Evolutionary conservation across 495 filamentous ascomycete genomes (phyloP).

Genomic region (Platismatia glauca): DNA sequence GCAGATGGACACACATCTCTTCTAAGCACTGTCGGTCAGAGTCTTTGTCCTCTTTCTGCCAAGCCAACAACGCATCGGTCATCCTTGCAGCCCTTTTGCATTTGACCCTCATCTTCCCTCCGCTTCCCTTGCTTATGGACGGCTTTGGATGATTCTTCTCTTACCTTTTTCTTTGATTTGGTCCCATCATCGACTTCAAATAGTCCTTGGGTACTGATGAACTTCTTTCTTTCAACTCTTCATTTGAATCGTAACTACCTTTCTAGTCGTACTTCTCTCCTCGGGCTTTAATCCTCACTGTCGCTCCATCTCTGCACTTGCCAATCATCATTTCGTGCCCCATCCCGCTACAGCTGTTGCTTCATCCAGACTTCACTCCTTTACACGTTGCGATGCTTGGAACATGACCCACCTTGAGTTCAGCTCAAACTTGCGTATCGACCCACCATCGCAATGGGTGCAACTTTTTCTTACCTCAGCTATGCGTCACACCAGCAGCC

Average conservation of each 20-base stretch:
- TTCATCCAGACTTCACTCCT: background rate
- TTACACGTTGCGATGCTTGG: too few relatives aligned
- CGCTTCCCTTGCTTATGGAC: background rate
- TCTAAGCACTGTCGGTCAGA: too few relatives aligned
- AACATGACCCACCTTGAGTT: background rate
- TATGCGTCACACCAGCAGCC: background rate
- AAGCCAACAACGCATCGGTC: background rate
- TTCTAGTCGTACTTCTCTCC: background rate
- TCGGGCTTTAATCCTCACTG: too few relatives aligned
- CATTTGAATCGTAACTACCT: too few relatives aligned
- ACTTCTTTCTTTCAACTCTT: background rate
- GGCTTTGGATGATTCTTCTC: background rate
- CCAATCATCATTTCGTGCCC: background rate
- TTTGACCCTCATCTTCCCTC: background rate
- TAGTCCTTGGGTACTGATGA: background rate
- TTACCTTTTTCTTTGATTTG: background rate
- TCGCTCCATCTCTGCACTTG: too few relatives aligned
- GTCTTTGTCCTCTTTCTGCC: background rate
- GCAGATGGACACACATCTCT: too few relatives aligned
- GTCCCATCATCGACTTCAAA: background rate
- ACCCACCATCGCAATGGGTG: background rate
- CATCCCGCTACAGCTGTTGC: background rate
- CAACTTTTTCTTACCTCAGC: background rate
- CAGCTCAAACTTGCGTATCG: background rate
- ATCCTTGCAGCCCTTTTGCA: background rate